Evolutionary conservation across 164 flowering plant genomes (phyloP), one percentile per base, ranked within the genome.

Genomic region (Vitis amurensis): DNA sequence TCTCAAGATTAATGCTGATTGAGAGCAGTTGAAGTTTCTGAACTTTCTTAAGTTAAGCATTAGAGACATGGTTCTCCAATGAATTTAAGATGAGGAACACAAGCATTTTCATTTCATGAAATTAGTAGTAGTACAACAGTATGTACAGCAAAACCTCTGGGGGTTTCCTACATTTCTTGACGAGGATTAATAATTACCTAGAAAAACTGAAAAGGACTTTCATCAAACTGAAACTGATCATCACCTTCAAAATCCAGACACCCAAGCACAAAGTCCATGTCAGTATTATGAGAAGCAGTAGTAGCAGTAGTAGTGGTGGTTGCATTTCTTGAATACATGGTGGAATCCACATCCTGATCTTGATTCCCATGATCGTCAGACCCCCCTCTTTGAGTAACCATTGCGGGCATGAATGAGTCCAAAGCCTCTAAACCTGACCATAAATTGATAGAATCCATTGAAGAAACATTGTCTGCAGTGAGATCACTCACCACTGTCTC

Each of bases 201-300:
- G 16, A 52, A 27, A 19, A 66, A 59, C 6, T 70, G 63, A 37
- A 37, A 3, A 37, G 44, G 44, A 15, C 37, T n/a, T 2, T 71
- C 74, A 31, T 75, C 74, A 37, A 75, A 75, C 27, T 59, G 57
- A 48, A 75, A 73, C 29, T 59, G 62, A 48, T 70, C 63, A 30
- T 50, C 67, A 48, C 13, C 4, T 31, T 72, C 79, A 64, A 73
- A 63, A 70, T 74, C 70, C 55, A 55, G 64, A 5, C 62, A 53
- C 29, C 47, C 30, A 14, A 56, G 44, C 63, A 64, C 55, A 6
- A 71, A 31, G 65, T 70, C 81, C 75, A 80, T 69, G 60, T 67
- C 84, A 9, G 74, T 37, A 27, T 63, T 64, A 11, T 61, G 61
- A 72, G 76, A 71, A 48, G 53, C 61, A 8, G 62, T 62, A 1